Conservation (phyloP, 495 filamentous ascomycete genomes). For the Penicillium crystallinum region DNA sequence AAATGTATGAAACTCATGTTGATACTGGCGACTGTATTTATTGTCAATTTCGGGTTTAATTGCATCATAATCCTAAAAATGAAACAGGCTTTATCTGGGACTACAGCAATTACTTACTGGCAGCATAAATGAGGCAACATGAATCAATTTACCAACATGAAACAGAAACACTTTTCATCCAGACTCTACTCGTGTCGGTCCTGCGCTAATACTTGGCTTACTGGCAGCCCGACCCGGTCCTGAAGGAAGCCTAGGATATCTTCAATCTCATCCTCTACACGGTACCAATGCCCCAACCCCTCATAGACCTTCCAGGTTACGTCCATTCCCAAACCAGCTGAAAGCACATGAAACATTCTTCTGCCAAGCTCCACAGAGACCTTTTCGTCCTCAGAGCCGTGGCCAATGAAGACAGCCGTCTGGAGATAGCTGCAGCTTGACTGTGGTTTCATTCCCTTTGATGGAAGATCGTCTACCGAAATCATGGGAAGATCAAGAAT, state of each 20-base stretch:
- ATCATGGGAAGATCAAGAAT: slow-evolving; percentile 14
- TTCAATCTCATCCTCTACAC: slow-evolving; percentile 43
- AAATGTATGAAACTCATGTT: not conserved
- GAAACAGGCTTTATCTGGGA: too few relatives aligned
- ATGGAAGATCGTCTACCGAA: not conserved
- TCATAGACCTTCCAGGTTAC: slow-evolving; percentile 49
- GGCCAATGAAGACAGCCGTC: slow-evolving; percentile 48
- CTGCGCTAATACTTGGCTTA: not conserved
- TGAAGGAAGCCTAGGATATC: slow-evolving; percentile 45
- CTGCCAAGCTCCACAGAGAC: slow-evolving; percentile 43
- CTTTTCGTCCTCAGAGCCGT: slow-evolving; percentile 48
- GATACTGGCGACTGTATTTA: not conserved
- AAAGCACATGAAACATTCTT: slow-evolving; percentile 35
- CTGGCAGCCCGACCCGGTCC: not conserved
- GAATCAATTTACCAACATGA: too few relatives aligned
- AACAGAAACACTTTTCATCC: not conserved
- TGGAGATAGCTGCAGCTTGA: slow-evolving; percentile 8
- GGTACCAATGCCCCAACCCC: slow-evolving; percentile 54
- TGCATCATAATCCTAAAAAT: too few relatives aligned
- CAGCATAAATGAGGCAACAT: too few relatives aligned
- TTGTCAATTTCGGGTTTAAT: too few relatives aligned
- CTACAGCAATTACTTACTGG: too few relatives aligned
- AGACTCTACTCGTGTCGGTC: not conserved
- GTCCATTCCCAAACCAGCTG: slow-evolving; percentile 31
- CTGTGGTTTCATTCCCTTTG: not conserved